phyloP scores from a whole-genome alignment of 176 grass and related monocot genomes.

The Eragrostis nindensis region DNA sequence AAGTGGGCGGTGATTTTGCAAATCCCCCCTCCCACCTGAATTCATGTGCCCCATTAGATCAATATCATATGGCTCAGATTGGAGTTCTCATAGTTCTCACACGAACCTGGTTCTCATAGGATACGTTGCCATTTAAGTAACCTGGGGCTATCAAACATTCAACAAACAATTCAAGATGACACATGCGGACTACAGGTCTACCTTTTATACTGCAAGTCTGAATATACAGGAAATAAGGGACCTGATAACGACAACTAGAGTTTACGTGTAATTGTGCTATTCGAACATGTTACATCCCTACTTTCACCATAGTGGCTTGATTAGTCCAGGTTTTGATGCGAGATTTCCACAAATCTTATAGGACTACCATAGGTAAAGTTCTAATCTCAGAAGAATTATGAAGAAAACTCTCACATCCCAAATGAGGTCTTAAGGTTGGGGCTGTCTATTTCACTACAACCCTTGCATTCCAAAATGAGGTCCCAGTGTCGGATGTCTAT shows the following conservation, averaged over 20 bases:
- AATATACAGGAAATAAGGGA: not conserved
- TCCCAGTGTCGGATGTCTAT: not conserved
- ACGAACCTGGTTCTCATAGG: too few relatives aligned
- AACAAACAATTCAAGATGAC: not conserved
- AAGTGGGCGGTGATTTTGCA: too few relatives aligned
- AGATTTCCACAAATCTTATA: not conserved
- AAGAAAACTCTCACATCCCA: not conserved
- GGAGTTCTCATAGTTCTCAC: too few relatives aligned
- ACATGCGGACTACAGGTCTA: not conserved
- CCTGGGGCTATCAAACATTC: not conserved
- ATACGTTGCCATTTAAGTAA: too few relatives aligned
- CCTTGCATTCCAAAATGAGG: not conserved
- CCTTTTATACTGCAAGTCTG: not conserved
- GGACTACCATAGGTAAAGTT: not conserved
- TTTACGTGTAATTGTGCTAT: not conserved
- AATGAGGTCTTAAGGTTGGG: not conserved
- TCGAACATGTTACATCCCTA: not conserved
- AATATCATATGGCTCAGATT: too few relatives aligned
- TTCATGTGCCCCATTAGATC: too few relatives aligned
- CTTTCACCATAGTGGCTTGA: not conserved
- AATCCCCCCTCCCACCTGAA: too few relatives aligned
- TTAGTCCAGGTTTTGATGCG: not conserved
- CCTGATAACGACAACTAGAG: not conserved
- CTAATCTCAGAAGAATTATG: not conserved
- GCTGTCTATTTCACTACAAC: not conserved